phyloP scores from a whole-genome alignment of 1,139 yeast genomes.

The Ogataea hybrid region DNA sequence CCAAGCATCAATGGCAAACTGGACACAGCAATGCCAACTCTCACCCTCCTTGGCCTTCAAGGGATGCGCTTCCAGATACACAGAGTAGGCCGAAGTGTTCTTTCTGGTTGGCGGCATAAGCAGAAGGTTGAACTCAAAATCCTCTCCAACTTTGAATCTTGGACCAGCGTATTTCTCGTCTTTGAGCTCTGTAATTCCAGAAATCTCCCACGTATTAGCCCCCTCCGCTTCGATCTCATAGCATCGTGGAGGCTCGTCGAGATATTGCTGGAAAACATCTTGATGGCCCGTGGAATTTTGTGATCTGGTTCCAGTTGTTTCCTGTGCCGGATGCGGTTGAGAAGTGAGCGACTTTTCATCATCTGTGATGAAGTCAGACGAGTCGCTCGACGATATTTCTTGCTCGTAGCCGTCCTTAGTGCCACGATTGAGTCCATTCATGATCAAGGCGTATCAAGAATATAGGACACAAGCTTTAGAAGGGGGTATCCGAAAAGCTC shows the following conservation, averaged over 20 bases:
- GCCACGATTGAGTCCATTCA: conserved; percentile 10
- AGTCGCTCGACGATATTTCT: conserved; percentile 21
- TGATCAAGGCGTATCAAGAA: conserved; percentile 6
- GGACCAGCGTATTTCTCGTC: conserved; percentile 48
- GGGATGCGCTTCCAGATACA: conserved; percentile 65
- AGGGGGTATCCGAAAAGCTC: not conserved
- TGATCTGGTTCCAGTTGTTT: not conserved
- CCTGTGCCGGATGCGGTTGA: conserved; percentile 3
- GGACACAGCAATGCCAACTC: conserved; percentile 86
- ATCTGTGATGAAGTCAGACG: conserved; percentile 20
- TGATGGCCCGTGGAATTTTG: conserved; percentile 25
- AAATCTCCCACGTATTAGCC: conserved; percentile 71
- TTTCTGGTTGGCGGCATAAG: conserved; percentile 73
- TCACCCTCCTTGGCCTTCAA: conserved; percentile 25
- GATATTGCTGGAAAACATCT: conserved; percentile 16
- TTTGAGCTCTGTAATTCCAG: conserved; percentile 54
- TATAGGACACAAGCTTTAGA: not conserved
- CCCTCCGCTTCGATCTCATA: conserved; percentile 41
- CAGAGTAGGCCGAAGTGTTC: conserved; percentile 49
- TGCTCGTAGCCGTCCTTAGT: conserved; percentile 16
- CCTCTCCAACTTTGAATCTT: conserved; percentile 57
- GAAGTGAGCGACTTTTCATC: conserved; percentile 12
- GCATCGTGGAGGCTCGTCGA: conserved; percentile 32
- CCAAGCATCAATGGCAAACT: conserved; percentile 84
- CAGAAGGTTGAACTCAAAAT: conserved; percentile 68